Evolutionary conservation across 2,329 filamentous ascomycete genomes (phyloP), one percentile per base, ranked within the genome.

Genomic region (Orbilia brochopaga): DNA sequence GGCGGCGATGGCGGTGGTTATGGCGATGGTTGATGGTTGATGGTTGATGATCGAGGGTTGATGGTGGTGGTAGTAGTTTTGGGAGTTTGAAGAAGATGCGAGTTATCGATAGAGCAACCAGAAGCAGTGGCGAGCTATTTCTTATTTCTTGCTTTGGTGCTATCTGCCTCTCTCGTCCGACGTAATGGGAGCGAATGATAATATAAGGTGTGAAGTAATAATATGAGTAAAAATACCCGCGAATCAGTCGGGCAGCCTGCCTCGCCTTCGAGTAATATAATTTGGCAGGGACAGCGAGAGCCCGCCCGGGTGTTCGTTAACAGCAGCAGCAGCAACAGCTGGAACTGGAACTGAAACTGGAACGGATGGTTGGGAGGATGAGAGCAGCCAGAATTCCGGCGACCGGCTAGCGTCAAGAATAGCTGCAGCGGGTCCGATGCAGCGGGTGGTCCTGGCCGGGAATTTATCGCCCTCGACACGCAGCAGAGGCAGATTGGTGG

Each of bases 101-200:
- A 48, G 44, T 23, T 48, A 48, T 48, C 44, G 44, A 48, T 23
- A 48, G 44, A 17, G 37, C 37, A 17, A 13, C 37, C 37, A 42
- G 37, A 4, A 42, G 37, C 37, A 42, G 37, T 13, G 15, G n/a
- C 37, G 3, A 17, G 37, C 37, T 42, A 42, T 42, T 42, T 42
- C n/a, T 17, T 42, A 15, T 17, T 42, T 15, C 15, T 42, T 17
- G 6, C 13, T 15, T 42, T 17, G 11, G 11, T n/a, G n/a, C n/a
- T n/a, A n/a, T 42, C 37, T 42, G 11, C 37, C 13, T 42, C n/a
- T 42, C 13, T 15, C 37, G 37, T 15, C 13, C 37, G 11, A 42
- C n/a, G n/a, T 42, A 42, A 42, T 48, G 19, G 19, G n/a, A n/a
- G n/a, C n/a, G n/a, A 21, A 17, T 17, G 17, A 48, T 42, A 23